phyloP scores from a whole-genome alignment of 805 yeast species.

The Zygotorulaspora danielsina region DNA sequence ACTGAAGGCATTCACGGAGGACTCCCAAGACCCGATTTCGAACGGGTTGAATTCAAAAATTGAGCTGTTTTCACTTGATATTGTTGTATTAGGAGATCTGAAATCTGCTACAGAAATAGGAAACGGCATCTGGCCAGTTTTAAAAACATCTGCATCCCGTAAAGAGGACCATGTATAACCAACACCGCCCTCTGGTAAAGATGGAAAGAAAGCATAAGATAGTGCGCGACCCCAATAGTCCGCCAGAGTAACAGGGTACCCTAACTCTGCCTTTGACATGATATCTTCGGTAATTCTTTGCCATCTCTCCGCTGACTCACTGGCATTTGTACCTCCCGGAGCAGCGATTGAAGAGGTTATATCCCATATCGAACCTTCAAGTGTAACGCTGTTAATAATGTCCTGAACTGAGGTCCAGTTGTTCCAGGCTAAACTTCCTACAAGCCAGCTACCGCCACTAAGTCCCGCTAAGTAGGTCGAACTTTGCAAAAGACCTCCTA shows the following conservation, averaged over 20 bases:
- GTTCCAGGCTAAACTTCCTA: slow-evolving; percentile 63
- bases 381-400: slow-evolving; percentile 40
- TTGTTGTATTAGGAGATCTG: slow-evolving; percentile 54
- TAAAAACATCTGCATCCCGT: slow-evolving; percentile 56
- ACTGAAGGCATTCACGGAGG: slow-evolving; percentile 59
- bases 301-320: slow-evolving; percentile 51
- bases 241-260: slow-evolving; percentile 61
- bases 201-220: slow-evolving; percentile 67
- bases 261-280: slow-evolving; percentile 52
- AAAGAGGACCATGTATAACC: slow-evolving; percentile 57
- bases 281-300: slow-evolving; percentile 50
- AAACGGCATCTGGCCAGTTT: slow-evolving; percentile 63
- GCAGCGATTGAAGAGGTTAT: slow-evolving; percentile 54
- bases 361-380: slow-evolving; percentile 59
- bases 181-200: slow-evolving; percentile 56
- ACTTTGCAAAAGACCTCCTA: slow-evolving; percentile 72
- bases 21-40: slow-evolving; percentile 88
- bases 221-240: slow-evolving; percentile 80
- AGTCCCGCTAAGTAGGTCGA: slow-evolving; percentile 70
- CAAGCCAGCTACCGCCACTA: slow-evolving; percentile 82
- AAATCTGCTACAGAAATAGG: slow-evolving; percentile 66
- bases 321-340: slow-evolving; percentile 59
- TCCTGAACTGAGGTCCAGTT: slow-evolving; percentile 69
- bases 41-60: slow-evolving; percentile 59
- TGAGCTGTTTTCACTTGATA: slow-evolving; percentile 64